These are phyloP conservation scores for Barnettozyma populi DNA, from an alignment of 805 yeast genomes.

Conservation along the genomic window DNA sequence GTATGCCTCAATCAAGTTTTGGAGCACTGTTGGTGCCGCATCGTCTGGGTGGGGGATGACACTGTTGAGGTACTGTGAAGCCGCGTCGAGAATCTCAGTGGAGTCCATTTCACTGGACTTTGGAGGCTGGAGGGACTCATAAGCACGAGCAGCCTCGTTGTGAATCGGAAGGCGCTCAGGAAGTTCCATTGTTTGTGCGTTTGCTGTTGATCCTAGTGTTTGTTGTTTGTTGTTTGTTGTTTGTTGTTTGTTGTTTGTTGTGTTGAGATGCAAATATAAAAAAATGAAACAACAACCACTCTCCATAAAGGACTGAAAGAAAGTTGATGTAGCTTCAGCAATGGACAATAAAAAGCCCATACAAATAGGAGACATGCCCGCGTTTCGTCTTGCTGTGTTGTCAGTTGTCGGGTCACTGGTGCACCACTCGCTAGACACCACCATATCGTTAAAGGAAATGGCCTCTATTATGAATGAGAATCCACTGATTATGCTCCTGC, in stretches of 20 bases:
- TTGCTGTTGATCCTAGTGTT: too few relatives aligned
- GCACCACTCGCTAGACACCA: constrained; percentile 19
- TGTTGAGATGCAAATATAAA: too few relatives aligned
- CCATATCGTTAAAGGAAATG: constrained; percentile 20
- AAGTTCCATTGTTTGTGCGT: background rate
- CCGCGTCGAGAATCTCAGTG: constrained; percentile 11
- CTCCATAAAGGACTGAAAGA: too few relatives aligned
- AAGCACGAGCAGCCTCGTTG: background rate
- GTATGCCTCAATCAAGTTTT: constrained; percentile 12
- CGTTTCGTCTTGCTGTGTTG: constrained; percentile 22
- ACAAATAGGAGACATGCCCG: constrained; percentile 7
- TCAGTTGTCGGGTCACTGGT: constrained; percentile 24
- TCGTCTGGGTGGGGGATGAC: constrained; percentile 9
- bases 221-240: too few relatives aligned
- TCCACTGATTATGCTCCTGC: constrained; percentile 12
- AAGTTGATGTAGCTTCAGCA: background rate
- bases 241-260: background rate
- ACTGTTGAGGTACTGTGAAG: constrained; percentile 13
- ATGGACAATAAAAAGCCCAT: background rate
- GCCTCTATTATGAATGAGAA: constrained; percentile 19
- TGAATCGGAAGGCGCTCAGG: background rate
- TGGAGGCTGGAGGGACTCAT: constrained; percentile 1
- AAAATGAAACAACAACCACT: too few relatives aligned
- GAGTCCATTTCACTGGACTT: constrained; percentile 6
- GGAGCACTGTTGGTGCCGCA: background rate